Evolutionary conservation across 371 early-diverging fungal genomes (phyloP), one percentile per base, ranked within the genome.

Genomic region (Mucor velutinosus): DNA sequence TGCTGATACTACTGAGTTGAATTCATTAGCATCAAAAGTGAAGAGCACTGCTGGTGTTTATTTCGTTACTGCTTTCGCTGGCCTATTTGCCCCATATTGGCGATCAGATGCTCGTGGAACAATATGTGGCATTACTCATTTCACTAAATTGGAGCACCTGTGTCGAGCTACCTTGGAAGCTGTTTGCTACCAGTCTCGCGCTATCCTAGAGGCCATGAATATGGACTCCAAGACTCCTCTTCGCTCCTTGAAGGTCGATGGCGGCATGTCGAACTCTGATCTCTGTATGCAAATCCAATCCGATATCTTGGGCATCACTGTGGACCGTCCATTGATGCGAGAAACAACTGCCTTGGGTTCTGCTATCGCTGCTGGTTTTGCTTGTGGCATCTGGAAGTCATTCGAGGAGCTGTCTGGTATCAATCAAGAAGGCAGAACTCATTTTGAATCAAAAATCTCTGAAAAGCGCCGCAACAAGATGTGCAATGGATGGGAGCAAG

Each of bases 21-120:
- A 86, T 49, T 53, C 30, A 4, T 49, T 82, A 30, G 67, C 67
- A 33, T 29, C 58, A 45, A 27, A 55, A 21, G 94, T 93, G 8
- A 69, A 80, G 8, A 88, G 93, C 68, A 94, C 90, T 33, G 93
- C 90, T 41, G 97, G 94, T 43, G 94, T 96, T 23, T 94, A 95
- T 78, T 98, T 97, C 86, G 96, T 97, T 58, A 95, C 97, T 0
- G 97, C 97, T 0, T 95, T 97, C 74, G 88, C 91, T 21, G 97
- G 98, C 1, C 85, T 97, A 19, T 95, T 94, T 85, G 97, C 98
- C 6, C 98, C 97, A 1, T 93, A 97, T 76, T 97, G 97, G 98
- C 84, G 94, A 29, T 87, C 88, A 51, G 96, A 96, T 78, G 97
- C 96, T 10, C 88, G 95, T 23, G 97, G 97, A 25, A 86, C 88